Percentiles rank a stretch among this genome's conserved stretches.
Conservation (phyloP, 225 moss, liverwort and hornwort species). For the Ulota crispa region DNA sequence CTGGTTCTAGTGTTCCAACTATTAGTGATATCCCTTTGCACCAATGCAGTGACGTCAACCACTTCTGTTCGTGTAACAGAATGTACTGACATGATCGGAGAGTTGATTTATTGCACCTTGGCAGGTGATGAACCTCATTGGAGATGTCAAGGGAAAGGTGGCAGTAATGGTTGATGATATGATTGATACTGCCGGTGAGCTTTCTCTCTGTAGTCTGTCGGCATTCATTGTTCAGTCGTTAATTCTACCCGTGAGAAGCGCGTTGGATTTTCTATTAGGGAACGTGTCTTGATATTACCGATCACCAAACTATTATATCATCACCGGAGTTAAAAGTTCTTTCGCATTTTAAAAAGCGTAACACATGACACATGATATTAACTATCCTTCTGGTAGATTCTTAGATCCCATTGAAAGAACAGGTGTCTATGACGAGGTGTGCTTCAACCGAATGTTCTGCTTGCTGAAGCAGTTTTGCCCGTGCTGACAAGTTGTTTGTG, state of each 20-base stretch:
- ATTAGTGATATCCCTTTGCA: background rate
- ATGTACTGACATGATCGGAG: background rate
- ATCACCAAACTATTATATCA: background rate
- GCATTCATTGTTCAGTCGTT: background rate
- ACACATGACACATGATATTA: background rate
- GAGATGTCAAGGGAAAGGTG: conserved; percentile 93
- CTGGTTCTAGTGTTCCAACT: background rate
- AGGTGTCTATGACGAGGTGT: background rate
- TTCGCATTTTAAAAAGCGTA: background rate
- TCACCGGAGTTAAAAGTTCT: background rate
- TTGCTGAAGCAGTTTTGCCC: background rate
- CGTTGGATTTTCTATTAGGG: background rate
- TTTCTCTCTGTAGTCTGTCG: background rate
- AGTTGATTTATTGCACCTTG: background rate
- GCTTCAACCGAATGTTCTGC: background rate
- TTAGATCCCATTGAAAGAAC: background rate
- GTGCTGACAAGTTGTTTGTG: background rate
- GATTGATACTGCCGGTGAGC: conserved; percentile 93
- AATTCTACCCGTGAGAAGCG: background rate
- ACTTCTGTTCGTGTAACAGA: background rate
- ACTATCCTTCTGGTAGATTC: background rate
- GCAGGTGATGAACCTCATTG: conserved; percentile 98
- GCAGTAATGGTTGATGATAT: conserved; percentile 99
- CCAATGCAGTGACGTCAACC: background rate
- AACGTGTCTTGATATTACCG: background rate